These are phyloP conservation scores for Boeremia exigua DNA, from an alignment of 2,329 filamentous ascomycete species.

Conservation along the genomic window DNA sequence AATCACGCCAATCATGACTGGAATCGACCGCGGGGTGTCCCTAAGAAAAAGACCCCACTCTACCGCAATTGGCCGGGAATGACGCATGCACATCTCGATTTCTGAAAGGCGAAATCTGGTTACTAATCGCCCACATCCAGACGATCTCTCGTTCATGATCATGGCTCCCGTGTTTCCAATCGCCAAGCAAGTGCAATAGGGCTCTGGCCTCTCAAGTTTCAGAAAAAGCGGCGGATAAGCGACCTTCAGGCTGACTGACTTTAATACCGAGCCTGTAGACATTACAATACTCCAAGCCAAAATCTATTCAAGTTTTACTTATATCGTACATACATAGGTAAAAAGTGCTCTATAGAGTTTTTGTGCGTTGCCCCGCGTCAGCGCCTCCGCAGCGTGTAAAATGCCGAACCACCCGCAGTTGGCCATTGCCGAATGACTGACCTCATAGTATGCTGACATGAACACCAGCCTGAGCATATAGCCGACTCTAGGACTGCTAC, in stretches of 20 bases:
- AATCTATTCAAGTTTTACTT: too few relatives aligned
- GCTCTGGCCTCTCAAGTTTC: background rate
- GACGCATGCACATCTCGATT: conserved; percentile 14
- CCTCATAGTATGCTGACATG: conserved; percentile 1
- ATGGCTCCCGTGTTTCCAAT: background rate
- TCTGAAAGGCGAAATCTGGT: background rate
- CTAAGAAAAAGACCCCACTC: conserved; percentile 14
- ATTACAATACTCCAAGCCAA: too few relatives aligned
- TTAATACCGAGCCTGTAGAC: too few relatives aligned
- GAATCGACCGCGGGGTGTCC: conserved; percentile 1
- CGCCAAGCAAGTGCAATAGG: background rate
- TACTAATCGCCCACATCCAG: conserved; percentile 1
- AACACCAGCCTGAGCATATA: background rate
- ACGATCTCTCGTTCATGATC: background rate
- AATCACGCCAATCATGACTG: conserved; percentile 16
- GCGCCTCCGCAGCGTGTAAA: background rate
- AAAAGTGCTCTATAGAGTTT: too few relatives aligned
- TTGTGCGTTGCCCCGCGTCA: too few relatives aligned
- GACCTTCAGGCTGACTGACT: too few relatives aligned
- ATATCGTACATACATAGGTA: too few relatives aligned
- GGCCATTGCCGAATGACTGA: conserved; percentile 2
- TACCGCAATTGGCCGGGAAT: conserved; percentile 10
- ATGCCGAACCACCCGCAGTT: background rate
- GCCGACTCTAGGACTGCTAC: background rate
- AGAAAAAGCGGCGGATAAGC: too few relatives aligned